phyloP scores from a whole-genome alignment of 2,329 filamentous ascomycete species.

The Pyricularia pennisetigena region DNA sequence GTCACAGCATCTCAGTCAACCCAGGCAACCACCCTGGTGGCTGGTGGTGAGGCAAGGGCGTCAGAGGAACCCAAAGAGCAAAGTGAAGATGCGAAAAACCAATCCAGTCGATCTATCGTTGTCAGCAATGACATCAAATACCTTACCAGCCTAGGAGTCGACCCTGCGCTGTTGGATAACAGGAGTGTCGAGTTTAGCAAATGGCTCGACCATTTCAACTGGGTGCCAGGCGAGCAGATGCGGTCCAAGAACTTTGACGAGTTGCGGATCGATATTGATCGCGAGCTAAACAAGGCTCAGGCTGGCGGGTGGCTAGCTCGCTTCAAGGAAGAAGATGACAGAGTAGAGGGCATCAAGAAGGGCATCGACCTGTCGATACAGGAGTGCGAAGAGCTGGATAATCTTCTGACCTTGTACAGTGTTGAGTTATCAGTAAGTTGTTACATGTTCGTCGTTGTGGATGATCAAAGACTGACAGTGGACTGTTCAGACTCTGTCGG shows the following conservation, averaged over 20 bases:
- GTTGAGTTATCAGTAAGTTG: slow-evolving; percentile 77
- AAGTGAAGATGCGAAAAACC: slow-evolving; percentile 25
- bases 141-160: slow-evolving; percentile 66
- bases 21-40: slow-evolving; percentile 29
- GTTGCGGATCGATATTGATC: slow-evolving; percentile 72
- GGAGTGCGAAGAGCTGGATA: slow-evolving; percentile 94
- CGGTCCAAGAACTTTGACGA: slow-evolving; percentile 68
- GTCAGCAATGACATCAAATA: slow-evolving; percentile 72
- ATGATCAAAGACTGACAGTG: background rate
- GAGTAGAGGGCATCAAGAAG: slow-evolving; percentile 75
- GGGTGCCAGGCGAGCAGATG: slow-evolving; percentile 68
- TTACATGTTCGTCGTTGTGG: slow-evolving; percentile 1
- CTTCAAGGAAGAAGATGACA: slow-evolving; percentile 76
- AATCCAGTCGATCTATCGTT: slow-evolving; percentile 47
- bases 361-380: slow-evolving; percentile 84
- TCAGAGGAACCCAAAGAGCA: slow-evolving; percentile 17
- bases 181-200: slow-evolving; percentile 72
- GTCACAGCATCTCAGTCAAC: slow-evolving; percentile 38
- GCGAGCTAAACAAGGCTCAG: slow-evolving; percentile 83
- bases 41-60: slow-evolving; percentile 23
- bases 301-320: slow-evolving; percentile 87
- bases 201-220: slow-evolving; percentile 79
- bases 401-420: slow-evolving; percentile 84
- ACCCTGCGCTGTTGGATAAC: slow-evolving; percentile 65
- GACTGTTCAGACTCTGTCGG: slow-evolving; percentile 65